A percentile compares a stretch with the other conserved stretches of the same genome.
Conservation (phyloP, 2,329 filamentous ascomycete species). For the Fusarium decemcellulare region DNA sequence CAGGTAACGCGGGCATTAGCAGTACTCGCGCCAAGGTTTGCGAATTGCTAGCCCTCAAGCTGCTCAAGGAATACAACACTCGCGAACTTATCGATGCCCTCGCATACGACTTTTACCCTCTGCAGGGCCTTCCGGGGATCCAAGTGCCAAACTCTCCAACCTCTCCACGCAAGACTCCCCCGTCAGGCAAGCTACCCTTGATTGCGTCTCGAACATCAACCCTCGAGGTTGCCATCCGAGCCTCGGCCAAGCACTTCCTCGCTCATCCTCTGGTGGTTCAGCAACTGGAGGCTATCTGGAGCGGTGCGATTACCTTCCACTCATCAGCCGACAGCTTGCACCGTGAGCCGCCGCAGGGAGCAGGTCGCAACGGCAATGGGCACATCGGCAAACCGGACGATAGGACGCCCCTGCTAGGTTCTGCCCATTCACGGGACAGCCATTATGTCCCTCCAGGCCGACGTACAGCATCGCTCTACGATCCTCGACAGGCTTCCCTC, state of each 20-base stretch:
- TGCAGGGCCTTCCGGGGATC: constrained; percentile 79
- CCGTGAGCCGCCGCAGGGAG: constrained; percentile 60
- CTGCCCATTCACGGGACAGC: constrained; percentile 49
- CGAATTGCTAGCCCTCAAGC: constrained; percentile 89
- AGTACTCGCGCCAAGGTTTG: constrained; percentile 89
- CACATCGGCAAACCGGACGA: constrained; percentile 55
- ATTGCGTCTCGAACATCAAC: constrained; percentile 86
- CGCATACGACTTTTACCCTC: constrained; percentile 94
- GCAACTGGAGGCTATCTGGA: constrained; percentile 98
- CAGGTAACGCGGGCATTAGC: constrained; percentile 87
- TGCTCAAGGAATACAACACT: constrained; percentile 91
- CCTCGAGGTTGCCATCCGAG: constrained; percentile 92
- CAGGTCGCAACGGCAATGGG: constrained; percentile 43
- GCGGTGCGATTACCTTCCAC: constrained; percentile 94
- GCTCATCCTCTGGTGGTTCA: constrained; percentile 93
- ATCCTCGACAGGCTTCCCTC: constrained; percentile 89
- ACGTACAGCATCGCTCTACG: constrained; percentile 88
- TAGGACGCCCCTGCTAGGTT: constrained; percentile 66
- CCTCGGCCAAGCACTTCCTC: constrained; percentile 92
- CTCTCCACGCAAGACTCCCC: constrained; percentile 50
- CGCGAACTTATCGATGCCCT: constrained; percentile 93
- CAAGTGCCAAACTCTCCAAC: constrained; percentile 52
- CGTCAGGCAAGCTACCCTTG: constrained; percentile 61
- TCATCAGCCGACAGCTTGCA: constrained; percentile 89
- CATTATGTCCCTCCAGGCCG: constrained; percentile 63